These are phyloP conservation scores for Sindora glabra DNA, from an alignment of 306 rosid genomes.

Conservation along the genomic window DNA sequence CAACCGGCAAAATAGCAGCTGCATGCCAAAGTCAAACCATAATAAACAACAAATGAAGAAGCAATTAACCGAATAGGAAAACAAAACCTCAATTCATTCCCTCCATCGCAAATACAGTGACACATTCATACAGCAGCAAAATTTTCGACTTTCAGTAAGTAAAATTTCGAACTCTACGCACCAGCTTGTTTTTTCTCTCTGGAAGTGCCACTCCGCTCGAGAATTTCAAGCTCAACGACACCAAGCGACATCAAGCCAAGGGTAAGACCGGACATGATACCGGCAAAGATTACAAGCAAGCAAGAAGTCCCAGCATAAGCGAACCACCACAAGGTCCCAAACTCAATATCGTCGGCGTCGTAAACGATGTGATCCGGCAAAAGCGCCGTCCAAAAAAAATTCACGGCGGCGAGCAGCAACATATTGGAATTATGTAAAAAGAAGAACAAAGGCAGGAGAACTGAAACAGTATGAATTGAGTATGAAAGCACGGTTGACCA, in stretches of 20 bases:
- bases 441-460: not conserved
- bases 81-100: not conserved
- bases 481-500: not conserved
- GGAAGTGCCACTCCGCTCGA: conserved; percentile 56
- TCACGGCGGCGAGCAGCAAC: conserved; percentile 2
- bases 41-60: not conserved
- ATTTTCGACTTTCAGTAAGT: too few species aligned
- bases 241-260: conserved; percentile 75
- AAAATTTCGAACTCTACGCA: not conserved
- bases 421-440: not conserved
- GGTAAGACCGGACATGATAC: conserved; percentile 93
- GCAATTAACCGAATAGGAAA: not conserved
- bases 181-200: conserved; percentile 79
- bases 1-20: conserved; percentile 73
- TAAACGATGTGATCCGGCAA: conserved; percentile 22
- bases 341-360: conserved; percentile 46
- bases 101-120: not conserved
- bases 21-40: too few species aligned
- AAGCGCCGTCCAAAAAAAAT: conserved; percentile 2
- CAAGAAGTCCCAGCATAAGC: conserved; percentile 48
- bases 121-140: not conserved
- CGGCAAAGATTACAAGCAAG: conserved; percentile 66
- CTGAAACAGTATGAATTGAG: not conserved
- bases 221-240: conserved; percentile 79
- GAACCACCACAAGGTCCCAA: conserved; percentile 63